Evolutionary conservation across 1,284 basidiomycete species (phyloP).

Genomic region (Cutaneotrichosporon spelunceum): DNA sequence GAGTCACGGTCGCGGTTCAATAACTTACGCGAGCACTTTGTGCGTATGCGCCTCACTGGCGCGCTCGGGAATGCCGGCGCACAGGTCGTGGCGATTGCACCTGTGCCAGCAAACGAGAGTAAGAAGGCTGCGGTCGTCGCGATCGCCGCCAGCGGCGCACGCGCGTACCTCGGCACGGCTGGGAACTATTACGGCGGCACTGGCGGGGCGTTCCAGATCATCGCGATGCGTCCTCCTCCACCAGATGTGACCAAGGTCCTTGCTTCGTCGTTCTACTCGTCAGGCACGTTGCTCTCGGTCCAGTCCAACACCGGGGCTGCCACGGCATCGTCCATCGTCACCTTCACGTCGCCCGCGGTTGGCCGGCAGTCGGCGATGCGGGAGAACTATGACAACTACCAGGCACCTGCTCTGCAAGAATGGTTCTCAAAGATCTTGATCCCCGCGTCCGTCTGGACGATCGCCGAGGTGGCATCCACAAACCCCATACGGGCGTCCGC

Average conservation of each 20-base stretch:
- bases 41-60: slow-evolving; percentile 20
- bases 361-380: slow-evolving; percentile 39
- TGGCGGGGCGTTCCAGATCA: slow-evolving; percentile 11
- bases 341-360: slow-evolving; percentile 32
- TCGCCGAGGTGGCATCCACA: slow-evolving; percentile 53
- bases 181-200: slow-evolving; percentile 5
- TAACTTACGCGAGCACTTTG: slow-evolving; percentile 27
- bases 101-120: slow-evolving; percentile 49
- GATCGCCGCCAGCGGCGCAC: slow-evolving; percentile 61
- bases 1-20: slow-evolving; percentile 30
- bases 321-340: slow-evolving; percentile 29
- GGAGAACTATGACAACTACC: slow-evolving; percentile 38
- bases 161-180: slow-evolving; percentile 17
- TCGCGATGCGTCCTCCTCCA: slow-evolving; percentile 36
- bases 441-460: slow-evolving; percentile 77
- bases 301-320: slow-evolving; percentile 28
- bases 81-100: slow-evolving; percentile 45
- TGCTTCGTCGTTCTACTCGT: slow-evolving; percentile 41
- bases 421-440: slow-evolving; percentile 56
- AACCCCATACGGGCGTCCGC: slow-evolving; percentile 29
- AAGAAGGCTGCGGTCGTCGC: slow-evolving; percentile 68
- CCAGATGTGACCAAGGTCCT: slow-evolving; percentile 20
- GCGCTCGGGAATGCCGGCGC: slow-evolving; percentile 6
- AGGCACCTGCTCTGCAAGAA: slow-evolving; percentile 35
- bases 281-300: slow-evolving; percentile 39